A percentile compares a stretch with the other conserved stretches of the same genome.
Conservation (phyloP, 2,329 filamentous ascomycete species). For the Colletotrichum sp. region DNA sequence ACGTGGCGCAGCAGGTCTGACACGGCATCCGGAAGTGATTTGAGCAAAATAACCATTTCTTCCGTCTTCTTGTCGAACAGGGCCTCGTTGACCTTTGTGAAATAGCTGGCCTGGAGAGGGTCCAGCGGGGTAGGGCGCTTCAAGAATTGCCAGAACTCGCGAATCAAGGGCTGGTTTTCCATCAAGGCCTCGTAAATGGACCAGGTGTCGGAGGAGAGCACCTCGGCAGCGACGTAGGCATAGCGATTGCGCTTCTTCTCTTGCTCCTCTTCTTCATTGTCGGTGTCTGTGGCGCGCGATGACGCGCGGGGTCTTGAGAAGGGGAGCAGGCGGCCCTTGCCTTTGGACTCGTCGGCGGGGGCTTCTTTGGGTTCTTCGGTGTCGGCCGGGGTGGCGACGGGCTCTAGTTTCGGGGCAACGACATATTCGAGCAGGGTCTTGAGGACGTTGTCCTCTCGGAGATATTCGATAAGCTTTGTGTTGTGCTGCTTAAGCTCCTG, state of each 20-base stretch:
- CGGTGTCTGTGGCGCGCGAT: slow-evolving; percentile 54
- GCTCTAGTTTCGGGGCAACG: slow-evolving; percentile 75
- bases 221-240: slow-evolving; percentile 90
- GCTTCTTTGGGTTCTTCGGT: slow-evolving; percentile 42
- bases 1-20: slow-evolving; percentile 89
- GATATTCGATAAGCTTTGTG: slow-evolving; percentile 93
- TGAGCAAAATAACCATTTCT: slow-evolving; percentile 93
- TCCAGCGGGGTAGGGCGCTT: slow-evolving; percentile 85
- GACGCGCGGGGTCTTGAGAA: slow-evolving; percentile 60
- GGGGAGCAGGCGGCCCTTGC: slow-evolving; percentile 45
- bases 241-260: slow-evolving; percentile 95
- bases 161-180: slow-evolving; percentile 79
- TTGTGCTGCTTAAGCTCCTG: slow-evolving; percentile 99
- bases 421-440: slow-evolving; percentile 91
- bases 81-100: slow-evolving; percentile 98
- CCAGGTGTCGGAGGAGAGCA: slow-evolving; percentile 95
- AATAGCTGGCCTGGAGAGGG: slow-evolving; percentile 93
- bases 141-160: slow-evolving; percentile 90
- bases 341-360: slow-evolving; percentile 50
- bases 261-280: slow-evolving; percentile 71
- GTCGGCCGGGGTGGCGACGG: slow-evolving; percentile 54
- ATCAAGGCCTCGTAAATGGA: slow-evolving; percentile 93
- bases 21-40: slow-evolving; percentile 80
- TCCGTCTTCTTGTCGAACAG: slow-evolving; percentile 97
- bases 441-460: slow-evolving; percentile 86